Base-by-base conservation (phyloP, 345 rosid species). In the Eucalyptus marginata region DNA sequence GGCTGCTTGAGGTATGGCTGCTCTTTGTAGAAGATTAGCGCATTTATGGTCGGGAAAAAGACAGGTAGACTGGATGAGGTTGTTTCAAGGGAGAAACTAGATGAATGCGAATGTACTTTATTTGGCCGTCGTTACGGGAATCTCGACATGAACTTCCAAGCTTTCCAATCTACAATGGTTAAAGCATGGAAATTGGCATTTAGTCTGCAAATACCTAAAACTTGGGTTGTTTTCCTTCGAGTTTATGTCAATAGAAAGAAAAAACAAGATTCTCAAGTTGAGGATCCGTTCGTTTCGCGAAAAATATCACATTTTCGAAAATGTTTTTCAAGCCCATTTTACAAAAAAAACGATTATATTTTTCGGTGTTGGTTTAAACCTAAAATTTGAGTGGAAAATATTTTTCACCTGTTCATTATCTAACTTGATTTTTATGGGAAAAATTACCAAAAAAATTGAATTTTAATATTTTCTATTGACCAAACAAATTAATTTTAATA, bases 331-430 rank as follows among this genome's bases (percentile, higher is more conserved):
- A 51, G 8, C 8, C 16, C 20, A 51, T 51, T 16, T 51, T 16
- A 7, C 18, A n/a, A 51, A 51, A 51, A 50, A 51, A 51, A 51
- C 16, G 7, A 51, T 3, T 51, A 50, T 0, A 49, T 51, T 51
- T 15, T 51, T 6, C 17, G 16, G 1, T 51, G 17, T 51, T 0
- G 8, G 7, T 7, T 16, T 1, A 16, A 51, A 16, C 20, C 3
- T 1, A 7, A 51, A 51, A 51, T 51, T 51, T 51, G 54, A 51
- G 20, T 51, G 16, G 20, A 51, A 51, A 16, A 51, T 16, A 16
- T 51, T 51, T 16, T 51, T 1, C 8, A 6, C n/a, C 1, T 16
- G 8, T 51, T 51, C 8, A 7, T 51, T 16, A 51, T 51, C 54
- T 51, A 51, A 51, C 54, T 51, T 51, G 54, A 51, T 51, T 51